Base-by-base conservation (phyloP, 2,329 filamentous ascomycete species). In the Shiraia bambusicola region DNA sequence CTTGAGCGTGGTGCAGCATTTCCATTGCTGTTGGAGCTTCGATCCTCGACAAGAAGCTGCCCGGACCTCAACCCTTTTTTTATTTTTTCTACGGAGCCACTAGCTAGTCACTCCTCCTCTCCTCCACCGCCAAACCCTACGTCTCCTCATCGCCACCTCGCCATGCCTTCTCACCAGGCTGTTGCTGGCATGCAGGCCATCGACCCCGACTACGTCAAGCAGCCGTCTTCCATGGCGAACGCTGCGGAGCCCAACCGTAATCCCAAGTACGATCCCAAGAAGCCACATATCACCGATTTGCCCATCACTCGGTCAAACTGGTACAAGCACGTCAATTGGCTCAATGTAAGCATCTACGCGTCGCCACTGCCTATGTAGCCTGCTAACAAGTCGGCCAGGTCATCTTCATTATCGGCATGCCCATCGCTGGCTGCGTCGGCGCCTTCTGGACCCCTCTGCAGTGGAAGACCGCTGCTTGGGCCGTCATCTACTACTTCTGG, bases 311-410 rank as follows among this genome's bases (percentile, higher is more conserved):
- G 78, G 72, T 72, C 77, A 54, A 95, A 95, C 76, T 93, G 88
- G 88, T 84, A 91, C 74, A 85, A 92, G 74, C 90, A 95, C 67
- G 80, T 95, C 76, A 90, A 95, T 79, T 95, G 91, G 89, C 79
- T 95, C 57, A 95, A 95, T 71, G 84, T 88, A 59, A 79, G 63
- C 36, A 24, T 36, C 4, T 5, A 10, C 8, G 5, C 8, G 8
- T 2, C 6, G 3, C 3, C 17, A 24, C 19, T 13, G 9, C n/a
- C 24, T 3, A 7, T 3, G 2, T 2, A 14, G 17, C 17, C 12
- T 5, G 17, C 60, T 63, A 47, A 65, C 51, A 35, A 2, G 1
- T 1, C 12, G 7, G 88, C 54, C 91, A 95, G 73, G 83, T 87
- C 48, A 80, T 76, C 54, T 81, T 95, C 69, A 92, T 95, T 69